Base-by-base conservation (phyloP, 805 yeast species). In the Yamadazyma laniorum region DNA sequence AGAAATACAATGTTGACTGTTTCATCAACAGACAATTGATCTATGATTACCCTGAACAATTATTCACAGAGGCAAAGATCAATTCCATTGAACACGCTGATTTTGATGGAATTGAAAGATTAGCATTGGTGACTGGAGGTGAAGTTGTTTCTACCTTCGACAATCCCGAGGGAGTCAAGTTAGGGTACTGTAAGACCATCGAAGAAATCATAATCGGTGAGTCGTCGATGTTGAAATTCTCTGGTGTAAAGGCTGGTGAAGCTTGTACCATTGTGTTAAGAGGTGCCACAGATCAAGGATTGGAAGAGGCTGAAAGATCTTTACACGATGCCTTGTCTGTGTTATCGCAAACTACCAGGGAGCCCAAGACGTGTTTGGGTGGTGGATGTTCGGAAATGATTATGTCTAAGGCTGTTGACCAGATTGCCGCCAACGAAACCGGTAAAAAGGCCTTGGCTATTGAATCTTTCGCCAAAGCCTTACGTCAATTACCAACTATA, bases 41-140 rank as follows among this genome's bases (percentile, higher is more conserved):
- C 56, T 93, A 93, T 66, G 97, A 93, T 69, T 93, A 91, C 77
- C 99, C 99, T 18, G 99, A 93, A 67, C 96, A 87, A 65, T 73
- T 93, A 50, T 86, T 93, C 56, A 76, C 95, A 5, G 99, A 91
- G 51, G 65, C 88, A 29, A 79, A 81, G 38, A 85, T 93, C 53
- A 90, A 87, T 63, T 81, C 96, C 16, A 88, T 93, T 47, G 99
- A 93, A 64, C 99, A 93, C 59, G 98, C 99, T 12, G 99, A 93
- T 63, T 93, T 93, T 53, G 98, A 87, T 56, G 99, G 98, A 55
- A 87, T 93, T 39, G 99, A 93, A 70, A 81, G 98, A 59, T 76
- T 93, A 50, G 96, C 99, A 2, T 72, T 91, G 28, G 99, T 89
- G 22, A 90, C 98, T 9, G 99, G 99, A 36, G 99, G 96, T 58